Conservation (phyloP, 2,329 filamentous ascomycete species). For the Pseudocercospora fuligena region DNA sequence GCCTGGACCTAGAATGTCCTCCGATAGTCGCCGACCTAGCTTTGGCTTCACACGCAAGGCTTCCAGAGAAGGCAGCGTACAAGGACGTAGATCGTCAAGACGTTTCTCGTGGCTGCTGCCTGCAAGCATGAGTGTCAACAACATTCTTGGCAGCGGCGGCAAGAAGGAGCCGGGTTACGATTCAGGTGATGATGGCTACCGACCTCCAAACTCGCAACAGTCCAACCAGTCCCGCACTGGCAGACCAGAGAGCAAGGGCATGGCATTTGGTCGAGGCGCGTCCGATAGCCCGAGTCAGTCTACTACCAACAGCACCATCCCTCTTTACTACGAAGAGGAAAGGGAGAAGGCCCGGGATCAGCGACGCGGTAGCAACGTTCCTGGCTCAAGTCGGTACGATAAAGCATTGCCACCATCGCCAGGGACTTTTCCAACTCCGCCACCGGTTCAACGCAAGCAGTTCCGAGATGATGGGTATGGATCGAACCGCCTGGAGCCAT, state of each 20-base stretch:
- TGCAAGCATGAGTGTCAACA: slow-evolving; percentile 52
- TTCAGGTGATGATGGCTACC: slow-evolving; percentile 38
- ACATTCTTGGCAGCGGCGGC: slow-evolving; percentile 42
- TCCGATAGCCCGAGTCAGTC: slow-evolving; percentile 52
- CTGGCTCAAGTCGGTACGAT: slow-evolving; percentile 31
- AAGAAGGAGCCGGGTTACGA: slow-evolving; percentile 43
- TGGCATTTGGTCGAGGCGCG: slow-evolving; percentile 51
- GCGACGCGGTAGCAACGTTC: slow-evolving; percentile 26
- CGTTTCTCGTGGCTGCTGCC: slow-evolving; percentile 58
- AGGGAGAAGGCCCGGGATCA: slow-evolving; percentile 30
- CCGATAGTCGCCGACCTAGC: slow-evolving; percentile 54
- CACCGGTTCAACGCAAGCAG: slow-evolving; percentile 36
- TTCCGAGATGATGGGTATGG: slow-evolving; percentile 41
- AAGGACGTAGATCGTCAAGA: slow-evolving; percentile 47
- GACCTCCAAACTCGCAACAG: slow-evolving; percentile 31
- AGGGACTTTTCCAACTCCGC: slow-evolving; percentile 20
- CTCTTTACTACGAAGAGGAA: slow-evolving; percentile 49
- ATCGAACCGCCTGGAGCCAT: slow-evolving; percentile 26
- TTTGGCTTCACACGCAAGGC: slow-evolving; percentile 57
- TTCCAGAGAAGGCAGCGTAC: slow-evolving; percentile 41
- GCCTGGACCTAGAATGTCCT: slow-evolving; percentile 54
- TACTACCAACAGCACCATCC: slow-evolving; percentile 50
- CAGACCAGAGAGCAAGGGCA: slow-evolving; percentile 43
- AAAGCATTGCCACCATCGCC: slow-evolving; percentile 38
- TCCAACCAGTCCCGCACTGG: slow-evolving; percentile 38